Evolutionary conservation across 2,329 filamentous ascomycete genomes (phyloP).

Genomic region (Phoma sp.): DNA sequence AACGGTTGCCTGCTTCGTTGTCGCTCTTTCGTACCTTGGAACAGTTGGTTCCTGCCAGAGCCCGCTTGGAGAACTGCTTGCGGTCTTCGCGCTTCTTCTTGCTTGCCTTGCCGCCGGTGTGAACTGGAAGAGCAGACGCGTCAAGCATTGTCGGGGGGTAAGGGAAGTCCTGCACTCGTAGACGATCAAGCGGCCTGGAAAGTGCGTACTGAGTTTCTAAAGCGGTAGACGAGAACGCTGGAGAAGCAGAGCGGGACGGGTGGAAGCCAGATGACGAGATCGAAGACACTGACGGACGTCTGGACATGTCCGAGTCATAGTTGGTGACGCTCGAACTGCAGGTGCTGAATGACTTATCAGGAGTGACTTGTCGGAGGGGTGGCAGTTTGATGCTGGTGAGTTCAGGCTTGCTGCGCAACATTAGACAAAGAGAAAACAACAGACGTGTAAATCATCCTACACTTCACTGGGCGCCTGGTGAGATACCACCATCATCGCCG

Average conservation of each 20-base stretch:
- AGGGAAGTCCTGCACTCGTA: conserved; percentile 12
- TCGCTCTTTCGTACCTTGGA: conserved; percentile 14
- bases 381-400: conserved; percentile 13
- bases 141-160: conserved; percentile 2
- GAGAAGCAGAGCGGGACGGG: conserved; percentile 16
- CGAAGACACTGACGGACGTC: conserved; percentile 14
- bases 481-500: conserved; percentile 15
- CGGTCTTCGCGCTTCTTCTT: conserved; percentile 20
- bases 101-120: conserved; percentile 14
- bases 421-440: not conserved
- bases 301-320: conserved; percentile 16
- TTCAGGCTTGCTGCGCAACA: conserved; percentile 5
- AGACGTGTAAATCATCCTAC: not conserved
- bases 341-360: conserved; percentile 5
- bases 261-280: conserved; percentile 13
- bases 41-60: not conserved
- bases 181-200: conserved; percentile 1
- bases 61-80: conserved; percentile 14
- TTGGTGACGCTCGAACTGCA: conserved; percentile 8
- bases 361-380: conserved; percentile 13
- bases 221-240: conserved; percentile 6
- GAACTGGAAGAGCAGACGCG: not conserved
- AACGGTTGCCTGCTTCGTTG: conserved; percentile 17
- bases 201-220: conserved; percentile 9
- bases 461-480: conserved; percentile 10